These are phyloP conservation scores for Mucor indicus DNA, from an alignment of 371 early-diverging fungal species.

Conservation along the genomic window DNA sequence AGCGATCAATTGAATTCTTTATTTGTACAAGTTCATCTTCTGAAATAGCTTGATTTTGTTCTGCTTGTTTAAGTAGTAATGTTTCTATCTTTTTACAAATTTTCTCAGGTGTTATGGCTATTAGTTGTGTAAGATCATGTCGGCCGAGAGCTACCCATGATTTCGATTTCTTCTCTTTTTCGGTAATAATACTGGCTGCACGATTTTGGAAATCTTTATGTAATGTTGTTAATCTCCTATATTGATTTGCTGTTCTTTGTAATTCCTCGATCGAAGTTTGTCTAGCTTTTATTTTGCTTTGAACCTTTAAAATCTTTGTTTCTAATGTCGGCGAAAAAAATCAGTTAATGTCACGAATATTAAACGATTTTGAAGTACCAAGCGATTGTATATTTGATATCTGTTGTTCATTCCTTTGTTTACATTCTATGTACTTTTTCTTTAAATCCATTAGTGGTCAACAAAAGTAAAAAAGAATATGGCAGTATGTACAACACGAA, in stretches of 20 bases:
- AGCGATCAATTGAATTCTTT: not conserved
- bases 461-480: not conserved
- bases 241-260: not conserved
- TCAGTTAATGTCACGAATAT: too few species aligned
- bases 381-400: slow-evolving; percentile 1
- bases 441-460: not conserved
- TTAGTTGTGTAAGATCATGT: slow-evolving; percentile 9
- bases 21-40: slow-evolving; percentile 1
- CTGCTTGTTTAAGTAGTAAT: not conserved
- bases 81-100: slow-evolving; percentile 9
- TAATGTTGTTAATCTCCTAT: too few species aligned
- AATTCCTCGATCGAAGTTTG: too few species aligned
- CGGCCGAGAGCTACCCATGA: too few species aligned
- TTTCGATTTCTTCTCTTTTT: too few species aligned
- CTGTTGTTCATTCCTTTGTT: slow-evolving; percentile 10
- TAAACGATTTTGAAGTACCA: too few species aligned
- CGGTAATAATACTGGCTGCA: too few species aligned
- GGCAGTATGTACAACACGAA: too few species aligned
- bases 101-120: slow-evolving; percentile 3
- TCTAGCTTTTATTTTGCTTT: too few species aligned
- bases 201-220: not conserved
- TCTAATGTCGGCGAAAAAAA: too few species aligned
- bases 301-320: too few species aligned
- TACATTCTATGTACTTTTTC: not conserved
- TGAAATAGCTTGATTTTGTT: not conserved